These are phyloP conservation scores for Mucor circinelloides DNA, from an alignment of 371 early-diverging fungal species.

Conservation along the genomic window DNA sequence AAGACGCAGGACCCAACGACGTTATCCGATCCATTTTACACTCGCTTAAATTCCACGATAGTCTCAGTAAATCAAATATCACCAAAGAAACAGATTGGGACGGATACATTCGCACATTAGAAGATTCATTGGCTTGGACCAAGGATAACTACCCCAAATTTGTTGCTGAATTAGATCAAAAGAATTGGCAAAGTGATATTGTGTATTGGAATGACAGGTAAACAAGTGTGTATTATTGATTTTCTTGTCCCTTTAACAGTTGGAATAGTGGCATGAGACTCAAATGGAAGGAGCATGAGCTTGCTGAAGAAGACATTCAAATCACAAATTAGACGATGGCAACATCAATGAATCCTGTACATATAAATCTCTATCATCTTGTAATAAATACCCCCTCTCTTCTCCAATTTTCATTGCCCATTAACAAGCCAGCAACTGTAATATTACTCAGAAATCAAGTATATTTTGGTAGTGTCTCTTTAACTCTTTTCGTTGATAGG, in stretches of 20 bases:
- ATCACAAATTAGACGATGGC: background rate
- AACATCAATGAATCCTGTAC: background rate
- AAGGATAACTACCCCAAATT: constrained; percentile 47
- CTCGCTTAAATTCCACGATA: constrained; percentile 54
- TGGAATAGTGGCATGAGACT: constrained; percentile 12
- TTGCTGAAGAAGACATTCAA: background rate
- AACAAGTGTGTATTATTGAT: background rate
- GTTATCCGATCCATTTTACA: constrained; percentile 66
- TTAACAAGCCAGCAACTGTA: no score
- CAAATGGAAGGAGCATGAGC: constrained; percentile 14
- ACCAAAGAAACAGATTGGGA: constrained; percentile 37
- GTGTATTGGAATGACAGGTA: constrained; percentile 68
- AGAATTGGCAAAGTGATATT: constrained; percentile 63
- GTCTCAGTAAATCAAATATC: constrained; percentile 23
- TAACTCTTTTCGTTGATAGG: no score
- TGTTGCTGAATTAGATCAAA: constrained; percentile 51
- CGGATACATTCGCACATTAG: constrained; percentile 30
- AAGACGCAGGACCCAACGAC: constrained; percentile 55
- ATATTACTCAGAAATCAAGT: no score
- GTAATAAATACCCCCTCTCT: background rate
- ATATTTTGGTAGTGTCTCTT: no score
- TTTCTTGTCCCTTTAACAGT: background rate
- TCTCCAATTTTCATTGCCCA: no score
- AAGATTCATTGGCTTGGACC: constrained; percentile 54
- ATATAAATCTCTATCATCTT: background rate